Evolutionary conservation across 495 filamentous ascomycete genomes (phyloP).

Genomic region (Aspergillus sclerotioniger): DNA sequence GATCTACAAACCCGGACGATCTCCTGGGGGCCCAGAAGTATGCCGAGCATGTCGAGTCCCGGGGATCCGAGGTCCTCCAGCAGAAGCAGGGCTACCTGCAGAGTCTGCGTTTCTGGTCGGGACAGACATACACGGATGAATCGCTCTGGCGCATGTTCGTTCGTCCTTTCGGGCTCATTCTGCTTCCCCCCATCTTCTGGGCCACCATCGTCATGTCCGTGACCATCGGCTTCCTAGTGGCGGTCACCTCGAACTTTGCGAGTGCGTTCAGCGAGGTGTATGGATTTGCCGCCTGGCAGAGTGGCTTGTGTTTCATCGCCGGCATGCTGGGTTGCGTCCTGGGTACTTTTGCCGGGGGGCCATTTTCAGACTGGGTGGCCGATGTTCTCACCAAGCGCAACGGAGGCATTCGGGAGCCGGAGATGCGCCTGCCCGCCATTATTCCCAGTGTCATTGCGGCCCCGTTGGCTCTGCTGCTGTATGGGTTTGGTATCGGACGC

Average conservation of each 20-base stretch:
- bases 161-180: not conserved
- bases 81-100: not conserved
- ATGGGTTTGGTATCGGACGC: not conserved
- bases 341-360: not conserved
- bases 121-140: not conserved
- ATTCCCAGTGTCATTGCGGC: not conserved
- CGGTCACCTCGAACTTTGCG: not conserved
- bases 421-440: slow-evolving; percentile 49
- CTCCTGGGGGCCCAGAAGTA: not conserved
- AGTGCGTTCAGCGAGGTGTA: not conserved
- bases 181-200: not conserved
- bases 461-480: not conserved
- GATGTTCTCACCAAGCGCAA: slow-evolving; percentile 50
- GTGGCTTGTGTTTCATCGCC: not conserved
- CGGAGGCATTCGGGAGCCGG: slow-evolving; percentile 51
- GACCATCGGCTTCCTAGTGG: not conserved
- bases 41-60: not conserved
- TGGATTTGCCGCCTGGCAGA: not conserved
- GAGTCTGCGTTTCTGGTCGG: not conserved
- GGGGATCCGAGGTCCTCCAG: not conserved
- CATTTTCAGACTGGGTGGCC: slow-evolving; percentile 46
- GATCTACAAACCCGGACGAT: not conserved
- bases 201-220: not conserved
- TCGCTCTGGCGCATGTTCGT: not conserved
- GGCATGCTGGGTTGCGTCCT: not conserved